Evolutionary conservation across 306 rosid genomes (phyloP), one percentile per base, ranked within the genome.

Genomic region (Citrullus mucosospermus): DNA sequence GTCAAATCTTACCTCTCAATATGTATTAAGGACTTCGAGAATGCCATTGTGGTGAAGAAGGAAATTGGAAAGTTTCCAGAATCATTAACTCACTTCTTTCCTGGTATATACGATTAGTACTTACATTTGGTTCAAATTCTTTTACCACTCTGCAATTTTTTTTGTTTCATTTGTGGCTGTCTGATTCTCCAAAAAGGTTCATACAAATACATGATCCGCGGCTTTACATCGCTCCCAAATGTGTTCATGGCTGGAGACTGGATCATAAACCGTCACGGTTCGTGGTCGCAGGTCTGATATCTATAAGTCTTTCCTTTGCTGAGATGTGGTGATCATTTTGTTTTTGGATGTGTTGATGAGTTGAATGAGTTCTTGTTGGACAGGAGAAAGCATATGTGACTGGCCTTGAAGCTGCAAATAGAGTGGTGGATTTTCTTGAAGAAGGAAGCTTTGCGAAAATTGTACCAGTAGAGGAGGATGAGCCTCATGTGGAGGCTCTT

Each of bases 211-310:
- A 81, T 81, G 88, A 78, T 82, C 74, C 85, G 88, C 0, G 82
- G 89, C 2, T 74, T 88, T 72, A 89, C 92, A 17, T 82, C 90
- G 39, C 82, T 87, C 58, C 84, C 85, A 6, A 89, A 89, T 72
- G 43, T 87, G 55, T 85, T 89, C 88, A 85, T 87, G 89, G 90
- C 90, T 1, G 92, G 92, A 82, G 92, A 89, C 59, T 89, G 92
- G 92, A 87, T 89, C 36, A 70, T 82, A 30, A 89, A 83, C 81
- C 81, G 90, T 34, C 92, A 89, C 15, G 92, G 92, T 48, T 87
- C 92, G 38, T 89, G 90, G 89, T 86, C 84, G 60, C 90, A 85
- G 88, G 92, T 66, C 14, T 6, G 51, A 16, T 18, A 32, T 10
- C 63, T 20, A 58, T 5, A 58, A 5, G 6, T 2, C 44, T 15